phyloP scores from a whole-genome alignment of 495 filamentous ascomycete species.

The Penicillium paradoxum region DNA sequence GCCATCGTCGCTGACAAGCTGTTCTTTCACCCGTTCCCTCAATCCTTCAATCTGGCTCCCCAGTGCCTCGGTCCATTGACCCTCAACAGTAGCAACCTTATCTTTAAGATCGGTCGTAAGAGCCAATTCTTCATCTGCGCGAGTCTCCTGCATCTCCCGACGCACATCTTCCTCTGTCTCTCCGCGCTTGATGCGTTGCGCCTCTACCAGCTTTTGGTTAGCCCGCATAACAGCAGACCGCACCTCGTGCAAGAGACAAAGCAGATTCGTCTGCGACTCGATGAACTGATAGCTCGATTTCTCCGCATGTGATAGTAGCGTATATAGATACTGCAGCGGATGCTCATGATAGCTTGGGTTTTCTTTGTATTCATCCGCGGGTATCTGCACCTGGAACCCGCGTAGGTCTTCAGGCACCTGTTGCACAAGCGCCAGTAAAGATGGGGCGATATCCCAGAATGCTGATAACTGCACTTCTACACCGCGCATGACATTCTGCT shows the following conservation, averaged over 20 bases:
- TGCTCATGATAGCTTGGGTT: constrained; percentile 73
- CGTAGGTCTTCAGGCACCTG: constrained; percentile 61
- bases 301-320: constrained; percentile 76
- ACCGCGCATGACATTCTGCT: constrained; percentile 78
- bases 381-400: constrained; percentile 63
- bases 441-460: constrained; percentile 96
- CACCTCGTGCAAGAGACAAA: constrained; percentile 92
- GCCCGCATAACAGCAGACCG: constrained; percentile 70
- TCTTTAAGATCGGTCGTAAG: constrained; percentile 88
- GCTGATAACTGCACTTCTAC: constrained; percentile 86
- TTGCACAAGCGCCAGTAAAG: constrained; percentile 67
- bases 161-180: constrained; percentile 46
- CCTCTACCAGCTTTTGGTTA: constrained; percentile 48
- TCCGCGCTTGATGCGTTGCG: constrained; percentile 54
- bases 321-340: constrained; percentile 85
- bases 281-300: constrained; percentile 95
- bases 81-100: constrained; percentile 82
- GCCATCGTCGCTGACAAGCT: constrained; percentile 61
- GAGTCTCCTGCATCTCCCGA: constrained; percentile 55
- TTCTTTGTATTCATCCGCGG: constrained; percentile 71
- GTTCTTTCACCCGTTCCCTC: constrained; percentile 56
- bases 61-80: constrained; percentile 72
- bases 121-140: constrained; percentile 57
- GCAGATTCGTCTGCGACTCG: constrained; percentile 84
- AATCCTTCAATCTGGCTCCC: constrained; percentile 54